Conservation (phyloP, 78 protist species). For the Polysphondylium violaceum region DNA sequence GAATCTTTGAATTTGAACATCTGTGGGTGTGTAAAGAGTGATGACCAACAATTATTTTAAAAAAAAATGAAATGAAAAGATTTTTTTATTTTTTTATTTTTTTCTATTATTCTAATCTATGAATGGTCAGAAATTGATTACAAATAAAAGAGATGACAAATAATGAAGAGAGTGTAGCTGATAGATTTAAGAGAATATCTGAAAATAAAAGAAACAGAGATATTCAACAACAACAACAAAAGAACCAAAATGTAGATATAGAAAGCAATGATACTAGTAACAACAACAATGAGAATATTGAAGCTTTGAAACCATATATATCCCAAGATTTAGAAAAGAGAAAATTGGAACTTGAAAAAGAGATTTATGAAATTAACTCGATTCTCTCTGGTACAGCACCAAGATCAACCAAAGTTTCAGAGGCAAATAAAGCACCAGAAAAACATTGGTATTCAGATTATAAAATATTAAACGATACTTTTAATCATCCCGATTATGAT, state of each 20-base stretch:
- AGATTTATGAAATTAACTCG: slow-evolving; percentile 17
- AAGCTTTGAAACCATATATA: too few relatives aligned
- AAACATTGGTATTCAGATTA: slow-evolving; percentile 15
- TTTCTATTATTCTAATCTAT: too few relatives aligned
- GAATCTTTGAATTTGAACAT: too few relatives aligned
- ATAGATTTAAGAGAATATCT: not conserved
- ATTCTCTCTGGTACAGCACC: not conserved
- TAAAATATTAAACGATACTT: not conserved
- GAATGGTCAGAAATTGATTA: too few relatives aligned
- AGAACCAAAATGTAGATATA: not conserved
- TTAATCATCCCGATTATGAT: slow-evolving; percentile 42
- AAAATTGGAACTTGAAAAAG: slow-evolving; percentile 28
- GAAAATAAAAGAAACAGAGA: not conserved
- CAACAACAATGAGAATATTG: not conserved
- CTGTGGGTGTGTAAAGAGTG: too few relatives aligned
- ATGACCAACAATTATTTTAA: too few relatives aligned
- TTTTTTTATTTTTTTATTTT: too few relatives aligned
- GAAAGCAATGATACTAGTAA: not conserved
- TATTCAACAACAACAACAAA: not conserved
- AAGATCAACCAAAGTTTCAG: not conserved
- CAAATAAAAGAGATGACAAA: too few relatives aligned
- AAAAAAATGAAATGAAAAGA: too few relatives aligned
- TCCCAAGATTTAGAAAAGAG: slow-evolving; percentile 47
- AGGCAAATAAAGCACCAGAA: not conserved
- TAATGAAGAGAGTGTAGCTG: not conserved